Evolutionary conservation across 306 rosid species (phyloP).

Genomic region (Argentina anserina): DNA sequence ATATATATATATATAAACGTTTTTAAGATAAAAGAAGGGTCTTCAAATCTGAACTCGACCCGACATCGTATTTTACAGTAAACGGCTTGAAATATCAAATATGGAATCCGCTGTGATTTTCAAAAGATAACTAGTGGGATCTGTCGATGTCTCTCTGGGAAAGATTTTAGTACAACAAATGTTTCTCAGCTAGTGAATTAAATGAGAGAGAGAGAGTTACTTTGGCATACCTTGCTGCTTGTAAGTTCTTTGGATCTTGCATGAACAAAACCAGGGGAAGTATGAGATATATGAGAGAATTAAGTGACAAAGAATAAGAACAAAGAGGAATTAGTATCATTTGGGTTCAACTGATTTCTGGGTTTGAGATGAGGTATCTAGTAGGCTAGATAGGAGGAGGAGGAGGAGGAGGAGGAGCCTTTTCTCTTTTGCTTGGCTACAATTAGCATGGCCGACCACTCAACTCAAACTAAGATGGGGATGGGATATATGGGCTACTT

Average conservation of each 20-base stretch:
- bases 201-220: conserved; percentile 1
- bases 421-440: not conserved
- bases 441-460: not conserved
- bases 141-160: not conserved
- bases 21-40: too few species aligned
- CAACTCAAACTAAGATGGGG: conserved; percentile 24
- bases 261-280: conserved; percentile 61
- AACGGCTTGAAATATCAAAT: not conserved
- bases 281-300: conserved; percentile 40
- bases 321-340: conserved; percentile 52
- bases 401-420: not conserved
- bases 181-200: not conserved
- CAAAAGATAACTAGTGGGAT: not conserved
- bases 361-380: conserved; percentile 5
- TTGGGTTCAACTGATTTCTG: conserved; percentile 29
- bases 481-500: conserved; percentile 20
- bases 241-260: conserved; percentile 76
- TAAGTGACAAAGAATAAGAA: not conserved
- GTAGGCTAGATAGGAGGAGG: not conserved
- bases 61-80: not conserved
- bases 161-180: too few species aligned
- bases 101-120: too few species aligned
- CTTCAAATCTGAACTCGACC: not conserved
- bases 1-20: too few species aligned
- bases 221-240: conserved; percentile 65